Evolutionary conservation across 148 eudicot species (phyloP).

Genomic region (Selenicereus undatus): DNA sequence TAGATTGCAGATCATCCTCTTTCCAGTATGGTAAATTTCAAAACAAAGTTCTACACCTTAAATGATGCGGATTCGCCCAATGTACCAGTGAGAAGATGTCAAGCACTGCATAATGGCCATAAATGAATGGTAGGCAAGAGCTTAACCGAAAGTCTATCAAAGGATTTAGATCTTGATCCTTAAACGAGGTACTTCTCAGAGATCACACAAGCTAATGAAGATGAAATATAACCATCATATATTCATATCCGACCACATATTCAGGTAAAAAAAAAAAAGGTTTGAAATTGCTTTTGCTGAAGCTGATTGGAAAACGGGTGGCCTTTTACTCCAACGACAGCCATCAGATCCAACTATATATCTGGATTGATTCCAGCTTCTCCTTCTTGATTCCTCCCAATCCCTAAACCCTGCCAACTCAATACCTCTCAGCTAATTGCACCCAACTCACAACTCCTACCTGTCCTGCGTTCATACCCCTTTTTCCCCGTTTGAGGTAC

Average conservation of each 20-base stretch:
- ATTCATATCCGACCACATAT: too few species aligned
- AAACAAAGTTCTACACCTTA: neutral
- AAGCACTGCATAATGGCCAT: neutral
- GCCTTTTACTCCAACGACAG: too few species aligned
- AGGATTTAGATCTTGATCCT: neutral
- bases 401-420: neutral
- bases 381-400: neutral
- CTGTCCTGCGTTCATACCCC: neutral
- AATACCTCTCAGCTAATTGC: neutral
- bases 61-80: neutral
- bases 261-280: neutral
- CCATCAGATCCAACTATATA: too few species aligned
- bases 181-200: neutral
- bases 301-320: neutral
- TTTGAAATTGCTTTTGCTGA: neutral
- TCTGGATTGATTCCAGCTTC: neutral
- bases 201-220: neutral
- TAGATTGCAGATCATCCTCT: neutral
- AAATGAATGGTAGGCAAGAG: neutral
- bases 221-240: neutral
- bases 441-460: neutral
- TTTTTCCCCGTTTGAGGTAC: neutral
- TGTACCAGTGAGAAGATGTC: neutral
- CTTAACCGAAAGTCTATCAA: neutral
- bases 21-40: neutral